Conservation (phyloP, 768 basidiomycete species). For the Mycena galericulata region DNA sequence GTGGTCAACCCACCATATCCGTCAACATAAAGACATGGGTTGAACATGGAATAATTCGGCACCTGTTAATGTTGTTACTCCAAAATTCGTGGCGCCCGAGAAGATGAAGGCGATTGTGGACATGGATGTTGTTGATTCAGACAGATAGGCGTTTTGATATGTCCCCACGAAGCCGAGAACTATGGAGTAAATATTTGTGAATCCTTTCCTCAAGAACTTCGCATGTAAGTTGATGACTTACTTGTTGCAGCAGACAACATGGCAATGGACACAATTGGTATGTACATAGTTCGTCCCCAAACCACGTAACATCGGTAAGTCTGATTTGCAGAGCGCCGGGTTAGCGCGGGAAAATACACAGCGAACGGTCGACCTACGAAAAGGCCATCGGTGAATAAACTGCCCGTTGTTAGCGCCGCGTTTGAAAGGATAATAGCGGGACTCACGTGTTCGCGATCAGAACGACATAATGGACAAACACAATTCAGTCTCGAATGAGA, state of each 20-base stretch:
- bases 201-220: not conserved
- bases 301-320: conserved; percentile 11
- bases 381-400: not conserved
- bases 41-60: not conserved
- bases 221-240: not conserved
- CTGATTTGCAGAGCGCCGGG: not conserved
- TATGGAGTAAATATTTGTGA: not conserved
- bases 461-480: not conserved
- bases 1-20: conserved; percentile 11
- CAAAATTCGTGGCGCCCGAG: not conserved
- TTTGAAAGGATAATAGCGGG: not conserved
- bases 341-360: not conserved
- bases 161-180: not conserved
- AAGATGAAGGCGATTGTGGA: not conserved
- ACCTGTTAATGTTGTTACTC: conserved; percentile 2
- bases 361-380: not conserved
- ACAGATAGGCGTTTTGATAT: not conserved
- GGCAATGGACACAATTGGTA: not conserved
- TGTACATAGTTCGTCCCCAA: not conserved
- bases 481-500: not conserved
- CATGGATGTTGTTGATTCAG: not conserved
- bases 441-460: conserved; percentile 6
- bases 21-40: not conserved
- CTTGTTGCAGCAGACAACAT: not conserved
- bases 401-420: not conserved